Evolutionary conservation across 2,329 filamentous ascomycete genomes (phyloP), one percentile per base, ranked within the genome.

Genomic region (Colletotrichum liaoningense): DNA sequence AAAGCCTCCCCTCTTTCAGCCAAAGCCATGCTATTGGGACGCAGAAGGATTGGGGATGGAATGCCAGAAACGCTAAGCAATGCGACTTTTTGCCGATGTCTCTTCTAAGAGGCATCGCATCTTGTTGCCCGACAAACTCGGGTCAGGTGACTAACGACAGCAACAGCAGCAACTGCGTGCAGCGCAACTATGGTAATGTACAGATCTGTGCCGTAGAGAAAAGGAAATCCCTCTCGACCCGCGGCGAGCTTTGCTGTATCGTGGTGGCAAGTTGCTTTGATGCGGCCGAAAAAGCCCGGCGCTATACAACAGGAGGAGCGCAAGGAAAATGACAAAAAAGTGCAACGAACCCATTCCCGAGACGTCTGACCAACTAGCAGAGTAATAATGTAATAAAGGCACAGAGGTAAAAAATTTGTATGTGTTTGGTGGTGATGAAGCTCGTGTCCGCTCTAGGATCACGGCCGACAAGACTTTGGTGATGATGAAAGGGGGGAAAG

Each of bases 111-210:
- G 68, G 63, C 42, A 57, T 59, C 63, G 64, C 67, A 33, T 58
- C 42, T 46, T 58, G 67, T 70, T 70, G 70, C 67, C 69, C 69
- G 73, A 72, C 55, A 62, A 66, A 35, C 46, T 69, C 69, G 66
- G 69, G 65, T n/a, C 73, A 54, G 60, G 46, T 75, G 73, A 74
- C 73, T 75, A 75, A 75, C 65, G 67, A 69, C 69, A 73, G 74
- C 78, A 80, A 79, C 76, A 79, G 79, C 86, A 85, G 83, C 84
- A 83, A 84, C 71, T 82, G 83, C 80, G 79, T 79, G 84, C 82
- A 73, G 70, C 70, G 70, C 70, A 81, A 84, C 84, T 85, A 86
- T 83, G 81, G 83, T 89, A 89, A 88, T 89, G 86, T 89, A 89
- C 87, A 89, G 83, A 83, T 85, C 82, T 84, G 82, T 82, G 80